Evolutionary conservation across 805 yeast species (phyloP).

Genomic region (Wickerhamomyces rabaulensis): DNA sequence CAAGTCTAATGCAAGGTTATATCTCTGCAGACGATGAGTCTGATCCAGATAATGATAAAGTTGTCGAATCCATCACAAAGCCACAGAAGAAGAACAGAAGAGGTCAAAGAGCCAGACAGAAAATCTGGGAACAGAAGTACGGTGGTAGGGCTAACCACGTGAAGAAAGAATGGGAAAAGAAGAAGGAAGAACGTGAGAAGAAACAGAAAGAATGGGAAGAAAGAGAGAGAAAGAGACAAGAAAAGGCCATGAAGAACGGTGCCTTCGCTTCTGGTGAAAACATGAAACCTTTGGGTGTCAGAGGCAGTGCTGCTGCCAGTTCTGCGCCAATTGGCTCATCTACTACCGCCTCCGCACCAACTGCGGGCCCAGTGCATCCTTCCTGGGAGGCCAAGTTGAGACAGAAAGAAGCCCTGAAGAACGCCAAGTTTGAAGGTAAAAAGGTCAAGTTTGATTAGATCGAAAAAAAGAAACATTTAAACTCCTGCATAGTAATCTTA

Average conservation of each 20-base stretch:
- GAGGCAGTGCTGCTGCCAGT: slow-evolving; percentile 11
- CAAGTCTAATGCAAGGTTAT: slow-evolving; percentile 75
- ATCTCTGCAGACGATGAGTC: slow-evolving; percentile 76
- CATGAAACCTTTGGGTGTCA: slow-evolving; percentile 33
- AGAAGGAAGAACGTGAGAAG: slow-evolving; percentile 49
- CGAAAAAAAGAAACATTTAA: too few species aligned
- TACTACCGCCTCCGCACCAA: background rate
- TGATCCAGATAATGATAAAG: slow-evolving; percentile 50
- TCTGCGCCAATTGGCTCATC: slow-evolving; percentile 13
- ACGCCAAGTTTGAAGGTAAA: slow-evolving; percentile 75
- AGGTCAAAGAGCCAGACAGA: slow-evolving; percentile 96
- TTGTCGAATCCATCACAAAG: slow-evolving; percentile 47
- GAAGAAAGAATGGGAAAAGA: slow-evolving; percentile 53
- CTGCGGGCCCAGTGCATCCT: slow-evolving; percentile 59
- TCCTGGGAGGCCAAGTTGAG: slow-evolving; percentile 92
- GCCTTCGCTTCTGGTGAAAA: slow-evolving; percentile 35
- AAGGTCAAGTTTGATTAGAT: slow-evolving; percentile 54
- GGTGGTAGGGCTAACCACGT: slow-evolving; percentile 84
- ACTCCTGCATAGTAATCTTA: background rate
- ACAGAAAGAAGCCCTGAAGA: slow-evolving; percentile 60
- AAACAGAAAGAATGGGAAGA: slow-evolving; percentile 66
- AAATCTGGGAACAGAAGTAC: slow-evolving; percentile 91
- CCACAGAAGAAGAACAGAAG: slow-evolving; percentile 77
- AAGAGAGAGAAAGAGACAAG: slow-evolving; percentile 62
- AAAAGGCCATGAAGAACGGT: slow-evolving; percentile 38